Conservation (phyloP, 768 basidiomycete genomes). For the Mycena metata region DNA sequence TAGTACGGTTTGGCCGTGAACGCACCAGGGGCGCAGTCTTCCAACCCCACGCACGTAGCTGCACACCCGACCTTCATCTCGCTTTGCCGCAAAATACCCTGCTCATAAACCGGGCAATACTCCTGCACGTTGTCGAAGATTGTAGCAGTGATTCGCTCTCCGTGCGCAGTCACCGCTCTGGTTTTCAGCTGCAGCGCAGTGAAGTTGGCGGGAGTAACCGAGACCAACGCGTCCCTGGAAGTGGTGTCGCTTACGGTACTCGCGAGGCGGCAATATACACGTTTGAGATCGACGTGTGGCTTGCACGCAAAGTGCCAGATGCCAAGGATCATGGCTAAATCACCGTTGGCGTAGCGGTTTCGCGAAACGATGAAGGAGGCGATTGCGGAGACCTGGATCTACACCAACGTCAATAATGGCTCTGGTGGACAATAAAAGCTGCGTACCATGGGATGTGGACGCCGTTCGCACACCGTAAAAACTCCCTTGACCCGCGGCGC, state of each 20-base stretch:
- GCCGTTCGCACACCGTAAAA: not conserved
- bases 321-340: constrained; percentile 27
- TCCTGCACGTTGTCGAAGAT: constrained; percentile 40
- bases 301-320: constrained; percentile 42
- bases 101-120: constrained; percentile 19
- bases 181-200: constrained; percentile 15
- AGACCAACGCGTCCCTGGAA: constrained; percentile 32
- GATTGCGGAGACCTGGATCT: not conserved
- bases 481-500: constrained; percentile 40
- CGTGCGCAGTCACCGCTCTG: not conserved
- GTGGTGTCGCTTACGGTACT: constrained; percentile 38
- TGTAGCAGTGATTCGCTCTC: not conserved
- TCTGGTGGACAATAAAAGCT: not conserved
- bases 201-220: constrained; percentile 33
- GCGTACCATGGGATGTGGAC: constrained; percentile 15
- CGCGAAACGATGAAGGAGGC: constrained; percentile 11
- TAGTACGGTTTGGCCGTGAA: not conserved
- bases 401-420: too few species aligned
- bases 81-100: constrained; percentile 4
- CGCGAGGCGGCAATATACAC: constrained; percentile 40
- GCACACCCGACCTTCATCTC: constrained; percentile 4
- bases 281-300: constrained; percentile 43
- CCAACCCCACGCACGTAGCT: not conserved
- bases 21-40: not conserved
- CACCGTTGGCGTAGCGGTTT: constrained; percentile 11